Evolutionary conservation across 768 basidiomycete species (phyloP), one percentile per base, ranked within the genome.

Genomic region (Cantharellus anzutake): DNA sequence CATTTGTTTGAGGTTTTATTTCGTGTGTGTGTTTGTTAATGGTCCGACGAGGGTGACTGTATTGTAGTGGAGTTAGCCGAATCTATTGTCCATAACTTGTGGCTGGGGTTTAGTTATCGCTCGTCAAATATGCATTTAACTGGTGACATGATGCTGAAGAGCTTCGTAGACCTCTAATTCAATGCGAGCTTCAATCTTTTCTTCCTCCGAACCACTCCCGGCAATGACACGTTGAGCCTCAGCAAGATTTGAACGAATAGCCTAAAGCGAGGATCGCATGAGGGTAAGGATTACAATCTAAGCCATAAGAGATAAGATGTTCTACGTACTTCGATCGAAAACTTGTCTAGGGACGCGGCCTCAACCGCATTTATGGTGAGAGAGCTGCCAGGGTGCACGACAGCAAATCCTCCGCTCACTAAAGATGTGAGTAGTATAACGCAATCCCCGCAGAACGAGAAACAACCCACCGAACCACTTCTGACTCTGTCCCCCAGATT

Each of bases 391-490:
- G 91, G 90, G 73, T 99, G 96, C 44, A 99, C 88, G 61, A 87
- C 97, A 58, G 96, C 93, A 70, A 99, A 97, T 59, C 96, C 96
- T 60, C 90, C 84, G 59, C 93, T 96, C 41, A 88, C 96, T 99
- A 66, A 4, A 20, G 35, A 51, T 4, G n/a, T 59, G 41, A 11
- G 59, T 53, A 40, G 57, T 42, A 55, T 3, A 34, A 16, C 5
- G 20, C 40, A 4, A 40, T 41, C 50, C 3, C 20, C 3, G 34
- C 29, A 2, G 42, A 40, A 57, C 59, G 16, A 42, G 14, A 29
- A 38, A 58, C n/a, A 56, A 73, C 89, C 68, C 70, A 96, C 96
- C 88, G 69, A 98, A 99, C 84, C 87, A 98, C 75, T 94, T 98
- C 79, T 96, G 93, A 60, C 83, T 79, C 42, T 76, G 71, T 68